phyloP scores from a whole-genome alignment of 1,139 yeast genomes.

The Pneumocystis carinii region DNA sequence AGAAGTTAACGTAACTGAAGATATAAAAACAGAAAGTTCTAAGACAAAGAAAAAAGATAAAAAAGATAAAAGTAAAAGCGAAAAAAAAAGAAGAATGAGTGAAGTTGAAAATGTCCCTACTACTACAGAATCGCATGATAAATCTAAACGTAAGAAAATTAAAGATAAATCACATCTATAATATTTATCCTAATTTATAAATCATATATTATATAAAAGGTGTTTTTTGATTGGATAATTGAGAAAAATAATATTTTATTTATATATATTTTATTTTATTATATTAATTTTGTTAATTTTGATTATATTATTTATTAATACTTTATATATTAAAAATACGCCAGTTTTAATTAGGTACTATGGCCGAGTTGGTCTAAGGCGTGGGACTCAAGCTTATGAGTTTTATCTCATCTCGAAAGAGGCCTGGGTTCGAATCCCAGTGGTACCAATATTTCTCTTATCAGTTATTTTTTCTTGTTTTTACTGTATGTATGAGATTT shows the following conservation, averaged over 20 bases:
- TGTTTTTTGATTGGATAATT: neutral
- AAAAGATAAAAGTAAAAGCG: neutral
- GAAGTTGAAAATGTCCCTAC: neutral
- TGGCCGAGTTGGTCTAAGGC: slow-evolving; percentile 1
- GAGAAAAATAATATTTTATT: neutral
- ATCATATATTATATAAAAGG: neutral
- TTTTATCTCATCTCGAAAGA: neutral
- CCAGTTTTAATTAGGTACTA: neutral
- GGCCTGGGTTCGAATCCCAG: slow-evolving; percentile 1
- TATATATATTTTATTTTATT: neutral
- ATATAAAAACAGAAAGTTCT: neutral
- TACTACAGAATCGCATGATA: neutral
- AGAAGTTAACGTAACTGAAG: neutral
- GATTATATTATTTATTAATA: neutral
- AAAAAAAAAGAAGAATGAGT: neutral
- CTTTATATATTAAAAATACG: neutral
- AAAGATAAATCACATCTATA: neutral
- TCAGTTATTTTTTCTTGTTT: neutral
- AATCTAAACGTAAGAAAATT: neutral
- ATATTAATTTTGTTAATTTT: neutral
- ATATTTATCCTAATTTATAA: neutral
- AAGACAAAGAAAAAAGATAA: neutral
- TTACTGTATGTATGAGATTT: neutral
- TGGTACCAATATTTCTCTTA: neutral
- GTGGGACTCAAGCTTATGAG: neutral